A percentile compares a stretch with the other conserved stretches of the same genome.
Evolutionary conservation across 176 grass and related monocot genomes (phyloP).

Genomic region (Oryza officinalis): DNA sequence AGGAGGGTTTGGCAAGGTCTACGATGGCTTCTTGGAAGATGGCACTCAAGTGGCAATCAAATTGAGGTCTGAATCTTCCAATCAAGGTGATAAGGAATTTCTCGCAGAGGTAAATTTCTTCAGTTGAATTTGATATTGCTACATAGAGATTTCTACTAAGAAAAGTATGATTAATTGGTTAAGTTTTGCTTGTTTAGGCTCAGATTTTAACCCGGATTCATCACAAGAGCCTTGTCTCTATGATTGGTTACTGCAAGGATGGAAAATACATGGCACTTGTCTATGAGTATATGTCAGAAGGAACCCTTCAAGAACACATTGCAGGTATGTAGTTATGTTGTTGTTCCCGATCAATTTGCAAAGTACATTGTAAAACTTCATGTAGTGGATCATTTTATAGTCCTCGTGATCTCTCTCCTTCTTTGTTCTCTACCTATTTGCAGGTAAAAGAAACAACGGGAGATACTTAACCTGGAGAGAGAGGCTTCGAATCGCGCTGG

Average conservation of each 20-base stretch:
- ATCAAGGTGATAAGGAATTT: background rate
- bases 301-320: constrained; percentile 58
- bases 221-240: constrained; percentile 63
- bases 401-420: background rate
- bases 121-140: background rate
- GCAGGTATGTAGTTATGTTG: constrained; percentile 24
- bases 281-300: constrained; percentile 73
- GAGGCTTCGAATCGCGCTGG: constrained; percentile 44
- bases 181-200: constrained; percentile 34
- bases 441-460: constrained; percentile 13
- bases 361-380: background rate
- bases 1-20: background rate
- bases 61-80: constrained; percentile 45
- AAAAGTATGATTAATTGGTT: background rate
- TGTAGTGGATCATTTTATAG: background rate
- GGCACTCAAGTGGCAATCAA: constrained; percentile 67
- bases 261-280: constrained; percentile 55
- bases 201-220: constrained; percentile 62
- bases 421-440: background rate
- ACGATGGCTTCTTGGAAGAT: constrained; percentile 25
- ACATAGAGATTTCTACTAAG: background rate
- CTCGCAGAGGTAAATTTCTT: background rate
- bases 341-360: background rate
- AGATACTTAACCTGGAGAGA: constrained; percentile 40
- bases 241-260: constrained; percentile 78